These are phyloP conservation scores for Lasiosphaeria miniovina DNA, from an alignment of 495 filamentous ascomycete genomes.

Conservation along the genomic window DNA sequence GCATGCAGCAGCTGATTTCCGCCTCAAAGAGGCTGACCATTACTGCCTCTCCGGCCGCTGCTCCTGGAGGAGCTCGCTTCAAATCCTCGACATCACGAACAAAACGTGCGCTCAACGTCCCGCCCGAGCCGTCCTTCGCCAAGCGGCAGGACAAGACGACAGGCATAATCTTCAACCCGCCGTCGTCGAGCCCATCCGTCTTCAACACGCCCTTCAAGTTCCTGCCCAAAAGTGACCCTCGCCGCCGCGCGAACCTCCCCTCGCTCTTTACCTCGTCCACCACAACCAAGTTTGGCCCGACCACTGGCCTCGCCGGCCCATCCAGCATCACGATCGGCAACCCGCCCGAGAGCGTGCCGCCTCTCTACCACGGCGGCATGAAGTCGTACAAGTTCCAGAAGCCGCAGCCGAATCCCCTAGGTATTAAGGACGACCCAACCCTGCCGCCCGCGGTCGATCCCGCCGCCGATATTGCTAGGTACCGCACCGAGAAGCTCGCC, in stretches of 20 bases:
- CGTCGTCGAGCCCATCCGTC: constrained; percentile 75
- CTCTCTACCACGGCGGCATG: not conserved
- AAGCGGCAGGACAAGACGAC: constrained; percentile 31
- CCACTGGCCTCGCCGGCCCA: not conserved
- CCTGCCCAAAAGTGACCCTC: constrained; percentile 74
- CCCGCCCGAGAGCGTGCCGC: not conserved
- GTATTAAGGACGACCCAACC: not conserved
- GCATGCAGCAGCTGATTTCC: constrained; percentile 39
- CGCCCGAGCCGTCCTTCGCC: constrained; percentile 70
- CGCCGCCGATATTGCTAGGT: constrained; percentile 2
- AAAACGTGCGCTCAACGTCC: constrained; percentile 67
- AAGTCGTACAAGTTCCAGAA: not conserved
- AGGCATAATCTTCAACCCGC: constrained; percentile 91
- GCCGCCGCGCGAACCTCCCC: constrained; percentile 52
- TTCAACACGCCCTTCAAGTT: constrained; percentile 89
- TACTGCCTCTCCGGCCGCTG: constrained; percentile 26
- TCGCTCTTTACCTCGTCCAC: constrained; percentile 29
- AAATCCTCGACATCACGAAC: constrained; percentile 69
- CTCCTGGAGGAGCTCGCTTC: constrained; percentile 43
- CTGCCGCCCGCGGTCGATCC: constrained; percentile 2
- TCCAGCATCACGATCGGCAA: not conserved
- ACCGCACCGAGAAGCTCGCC: constrained; percentile 54
- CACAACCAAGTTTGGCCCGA: constrained; percentile 13
- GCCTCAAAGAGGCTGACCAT: constrained; percentile 27
- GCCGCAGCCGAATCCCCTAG: constrained; percentile 4